Base-by-base conservation (phyloP, 2,329 filamentous ascomycete species). In the Phialocephala sp. region DNA sequence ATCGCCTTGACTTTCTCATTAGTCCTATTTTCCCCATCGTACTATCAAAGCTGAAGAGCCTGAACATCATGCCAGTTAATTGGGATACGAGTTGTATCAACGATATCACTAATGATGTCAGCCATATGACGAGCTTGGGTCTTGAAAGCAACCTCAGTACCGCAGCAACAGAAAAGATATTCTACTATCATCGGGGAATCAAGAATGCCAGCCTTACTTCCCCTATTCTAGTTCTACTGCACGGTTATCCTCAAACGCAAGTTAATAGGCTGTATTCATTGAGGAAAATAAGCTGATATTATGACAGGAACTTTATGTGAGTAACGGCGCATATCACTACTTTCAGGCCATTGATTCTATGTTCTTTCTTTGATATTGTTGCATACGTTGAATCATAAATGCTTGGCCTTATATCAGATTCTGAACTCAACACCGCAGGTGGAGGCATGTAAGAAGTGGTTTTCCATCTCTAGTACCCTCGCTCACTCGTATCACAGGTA, bases 161-260 rank as follows among this genome's bases (percentile, higher is more conserved):
- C 2, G 59, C 55, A 15, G 22, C 39, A n/a, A 37, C 18, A 24
- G 66, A 66, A 1, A 66, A 66, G 14, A 15, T 66, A 4, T 70
- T 70, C 35, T 68, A 66, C 39, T 71, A 69, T 24, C 61, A 67
- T n/a, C 64, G 68, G n/a, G 62, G 59, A 0, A 15, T 68, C 12
- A n/a, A 64, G 22, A n/a, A 62, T 14, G 47, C n/a, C 68, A 43
- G 9, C 2, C 76, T 74, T 50, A n/a, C 24, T 36, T 61, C 58
- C 24, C 74, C 74, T 9, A 73, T 83, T 54, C 67, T 83, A 18
- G 78, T 79, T 54, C 71, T 82, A 39, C 75, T 83, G 39, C 81
- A 82, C 71, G 81, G 80, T 56, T 83, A 80, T 69, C 81, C 80
- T 3, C 79, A 83, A 70, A 77, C 77, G 60, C 76, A 75, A 59